Conservation (phyloP, 129 eudicot genomes). For the Sambucus nigra region DNA sequence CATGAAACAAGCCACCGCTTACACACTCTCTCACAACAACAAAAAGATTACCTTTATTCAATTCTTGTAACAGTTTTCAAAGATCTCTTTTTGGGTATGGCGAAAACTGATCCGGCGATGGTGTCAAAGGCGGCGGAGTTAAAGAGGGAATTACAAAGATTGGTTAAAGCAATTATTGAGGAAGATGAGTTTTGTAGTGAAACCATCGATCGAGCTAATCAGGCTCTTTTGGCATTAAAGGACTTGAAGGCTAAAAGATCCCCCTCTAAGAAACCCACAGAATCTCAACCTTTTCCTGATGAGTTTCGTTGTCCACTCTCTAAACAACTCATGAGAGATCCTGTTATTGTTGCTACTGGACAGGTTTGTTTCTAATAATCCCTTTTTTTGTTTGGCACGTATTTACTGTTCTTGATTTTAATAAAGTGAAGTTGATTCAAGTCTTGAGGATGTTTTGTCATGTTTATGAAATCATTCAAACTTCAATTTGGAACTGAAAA, state of each 20-base stretch:
- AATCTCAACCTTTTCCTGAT: slow-evolving; percentile 35
- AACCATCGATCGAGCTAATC: slow-evolving; percentile 59
- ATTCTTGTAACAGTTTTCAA: too few relatives aligned
- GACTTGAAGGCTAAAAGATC: slow-evolving; percentile 39
- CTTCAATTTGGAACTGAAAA: too few relatives aligned
- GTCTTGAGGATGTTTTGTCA: too few relatives aligned
- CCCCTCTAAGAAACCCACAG: slow-evolving; percentile 18
- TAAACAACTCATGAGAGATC: slow-evolving; percentile 83
- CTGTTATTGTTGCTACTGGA: slow-evolving; percentile 81
- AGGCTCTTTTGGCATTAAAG: slow-evolving; percentile 39
- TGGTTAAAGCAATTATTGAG: slow-evolving; percentile 47
- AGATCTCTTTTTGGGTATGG: slow-evolving; percentile 49
- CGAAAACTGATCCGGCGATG: slow-evolving; percentile 53
- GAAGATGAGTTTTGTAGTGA: slow-evolving; percentile 32
- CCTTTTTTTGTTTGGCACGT: neutral
- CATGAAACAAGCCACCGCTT: too few relatives aligned
- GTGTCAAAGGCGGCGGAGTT: slow-evolving; percentile 53
- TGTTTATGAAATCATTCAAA: too few relatives aligned
- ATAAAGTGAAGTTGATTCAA: too few relatives aligned
- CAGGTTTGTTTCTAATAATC: slow-evolving; percentile 42
- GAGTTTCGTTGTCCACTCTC: slow-evolving; percentile 86
- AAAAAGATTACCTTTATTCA: too few relatives aligned
- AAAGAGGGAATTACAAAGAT: slow-evolving; percentile 53
- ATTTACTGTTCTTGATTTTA: too few relatives aligned
- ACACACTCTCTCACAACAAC: too few relatives aligned